A percentile compares a stretch with the other conserved stretches of the same genome.
Evolutionary conservation across 768 basidiomycete species (phyloP).

Genomic region (Gymnopilus junonius): DNA sequence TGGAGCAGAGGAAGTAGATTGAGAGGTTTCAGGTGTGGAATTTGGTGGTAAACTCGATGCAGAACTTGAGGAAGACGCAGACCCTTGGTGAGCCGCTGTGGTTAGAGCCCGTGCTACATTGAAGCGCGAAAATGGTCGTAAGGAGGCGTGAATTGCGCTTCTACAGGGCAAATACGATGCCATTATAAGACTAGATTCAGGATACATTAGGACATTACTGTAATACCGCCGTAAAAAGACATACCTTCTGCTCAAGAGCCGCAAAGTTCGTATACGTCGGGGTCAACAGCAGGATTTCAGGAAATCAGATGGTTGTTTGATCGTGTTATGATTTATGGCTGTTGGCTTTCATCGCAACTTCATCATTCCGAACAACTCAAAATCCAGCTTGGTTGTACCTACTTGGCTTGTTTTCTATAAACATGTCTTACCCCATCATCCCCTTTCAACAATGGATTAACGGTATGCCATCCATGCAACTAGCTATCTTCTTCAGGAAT

Average conservation of each 20-base stretch:
- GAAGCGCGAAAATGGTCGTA: conserved; percentile 14
- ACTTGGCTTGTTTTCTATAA: too few relatives aligned
- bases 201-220: background rate
- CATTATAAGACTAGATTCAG: background rate
- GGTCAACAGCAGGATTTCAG: too few relatives aligned
- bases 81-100: background rate
- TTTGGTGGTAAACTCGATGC: conserved; percentile 2
- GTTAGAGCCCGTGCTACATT: conserved; percentile 15
- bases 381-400: too few relatives aligned
- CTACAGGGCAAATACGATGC: conserved; percentile 12
- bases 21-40: background rate
- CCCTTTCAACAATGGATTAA: too few relatives aligned
- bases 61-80: conserved; percentile 6
- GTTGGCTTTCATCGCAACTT: background rate
- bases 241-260: background rate
- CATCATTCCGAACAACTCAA: too few relatives aligned
- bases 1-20: conserved; percentile 21
- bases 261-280: background rate
- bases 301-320: background rate
- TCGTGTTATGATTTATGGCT: background rate
- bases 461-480: too few relatives aligned
- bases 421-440: too few relatives aligned
- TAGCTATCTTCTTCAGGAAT: too few relatives aligned
- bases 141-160: conserved; percentile 11
- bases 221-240: background rate